phyloP scores from a whole-genome alignment of 371 early-diverging fungal species.

The Lichtheimia ramosa region DNA sequence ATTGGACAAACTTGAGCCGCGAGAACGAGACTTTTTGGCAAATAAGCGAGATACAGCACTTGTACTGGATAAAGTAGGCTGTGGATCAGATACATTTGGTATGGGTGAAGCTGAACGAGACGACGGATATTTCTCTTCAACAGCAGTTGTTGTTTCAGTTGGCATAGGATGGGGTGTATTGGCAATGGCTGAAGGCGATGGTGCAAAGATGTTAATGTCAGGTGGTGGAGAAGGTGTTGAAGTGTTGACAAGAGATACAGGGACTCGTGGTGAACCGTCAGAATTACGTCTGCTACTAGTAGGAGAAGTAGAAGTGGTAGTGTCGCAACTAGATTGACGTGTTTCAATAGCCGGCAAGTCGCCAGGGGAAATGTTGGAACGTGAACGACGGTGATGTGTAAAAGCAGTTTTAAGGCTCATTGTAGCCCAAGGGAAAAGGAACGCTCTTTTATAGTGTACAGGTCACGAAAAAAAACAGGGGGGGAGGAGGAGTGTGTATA shows the following conservation, averaged over 20 bases:
- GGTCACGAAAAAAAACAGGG: not conserved
- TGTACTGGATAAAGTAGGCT: not conserved
- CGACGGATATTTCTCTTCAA: constrained; percentile 7
- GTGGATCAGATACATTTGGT: constrained; percentile 8
- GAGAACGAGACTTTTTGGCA: constrained; percentile 17
- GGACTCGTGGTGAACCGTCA: constrained; percentile 21
- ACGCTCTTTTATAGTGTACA: not conserved
- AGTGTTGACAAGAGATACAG: constrained; percentile 20
- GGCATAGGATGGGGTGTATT: constrained; percentile 10
- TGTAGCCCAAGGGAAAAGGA: constrained; percentile 1
- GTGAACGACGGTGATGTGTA: constrained; percentile 9
- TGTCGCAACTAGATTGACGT: constrained; percentile 1
- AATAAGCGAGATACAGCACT: constrained; percentile 4
- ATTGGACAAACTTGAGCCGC: constrained; percentile 20
- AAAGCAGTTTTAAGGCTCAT: not conserved
- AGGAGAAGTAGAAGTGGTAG: not conserved
- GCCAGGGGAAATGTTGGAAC: constrained; percentile 24
- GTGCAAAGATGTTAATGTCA: constrained; percentile 16
- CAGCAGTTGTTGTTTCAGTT: constrained; percentile 1
- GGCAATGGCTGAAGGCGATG: constrained; percentile 11
- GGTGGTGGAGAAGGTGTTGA: constrained; percentile 21
- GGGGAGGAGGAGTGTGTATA: not conserved
- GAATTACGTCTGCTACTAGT: constrained; percentile 14
- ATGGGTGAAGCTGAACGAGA: constrained; percentile 12
- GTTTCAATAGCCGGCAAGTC: constrained; percentile 18